These are phyloP conservation scores for Paxillus ammoniavirescens DNA, from an alignment of 768 basidiomycete genomes.

Conservation along the genomic window DNA sequence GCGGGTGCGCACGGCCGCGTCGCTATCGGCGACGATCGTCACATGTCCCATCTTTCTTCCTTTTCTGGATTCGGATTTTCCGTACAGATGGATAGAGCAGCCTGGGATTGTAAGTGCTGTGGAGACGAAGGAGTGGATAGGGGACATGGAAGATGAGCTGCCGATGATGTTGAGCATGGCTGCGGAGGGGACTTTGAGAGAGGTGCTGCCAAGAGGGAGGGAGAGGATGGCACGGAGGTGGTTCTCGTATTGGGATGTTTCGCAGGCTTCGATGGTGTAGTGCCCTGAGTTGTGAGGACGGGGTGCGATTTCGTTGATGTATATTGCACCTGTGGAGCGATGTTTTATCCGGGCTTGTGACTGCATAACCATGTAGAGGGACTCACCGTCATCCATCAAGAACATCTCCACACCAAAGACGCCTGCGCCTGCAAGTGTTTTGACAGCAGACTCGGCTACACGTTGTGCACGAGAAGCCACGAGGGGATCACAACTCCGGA, in stretches of 20 bases:
- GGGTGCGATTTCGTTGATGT: slow-evolving; percentile 96
- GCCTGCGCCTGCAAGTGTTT: slow-evolving; percentile 81
- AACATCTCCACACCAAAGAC: slow-evolving; percentile 99
- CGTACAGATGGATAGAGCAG: slow-evolving; percentile 85
- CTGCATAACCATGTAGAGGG: neutral
- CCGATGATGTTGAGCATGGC: slow-evolving; percentile 97
- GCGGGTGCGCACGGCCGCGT: slow-evolving; percentile 65
- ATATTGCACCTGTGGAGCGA: slow-evolving; percentile 55
- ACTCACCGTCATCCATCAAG: slow-evolving; percentile 78
- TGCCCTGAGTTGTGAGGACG: slow-evolving; percentile 98
- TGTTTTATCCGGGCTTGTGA: neutral
- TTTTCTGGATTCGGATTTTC: slow-evolving; percentile 85
- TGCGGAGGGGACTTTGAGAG: slow-evolving; percentile 80
- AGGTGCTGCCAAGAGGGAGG: slow-evolving; percentile 86
- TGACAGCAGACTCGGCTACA: slow-evolving; percentile 80
- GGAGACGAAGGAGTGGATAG: slow-evolving; percentile 55
- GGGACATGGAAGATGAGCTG: slow-evolving; percentile 60
- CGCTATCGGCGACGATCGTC: slow-evolving; percentile 81
- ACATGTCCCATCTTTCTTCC: slow-evolving; percentile 99
- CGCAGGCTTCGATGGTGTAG: slow-evolving; percentile 97
- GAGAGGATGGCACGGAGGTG: slow-evolving; percentile 93
- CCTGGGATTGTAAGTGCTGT: slow-evolving; percentile 71
- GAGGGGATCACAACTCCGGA: slow-evolving; percentile 57
- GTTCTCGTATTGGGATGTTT: slow-evolving; percentile 96
- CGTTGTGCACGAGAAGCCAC: slow-evolving; percentile 59